Percentiles rank a stretch among this genome's conserved stretches.
Evolutionary conservation across 768 basidiomycete species (phyloP).

Genomic region (Ramaria sp.): DNA sequence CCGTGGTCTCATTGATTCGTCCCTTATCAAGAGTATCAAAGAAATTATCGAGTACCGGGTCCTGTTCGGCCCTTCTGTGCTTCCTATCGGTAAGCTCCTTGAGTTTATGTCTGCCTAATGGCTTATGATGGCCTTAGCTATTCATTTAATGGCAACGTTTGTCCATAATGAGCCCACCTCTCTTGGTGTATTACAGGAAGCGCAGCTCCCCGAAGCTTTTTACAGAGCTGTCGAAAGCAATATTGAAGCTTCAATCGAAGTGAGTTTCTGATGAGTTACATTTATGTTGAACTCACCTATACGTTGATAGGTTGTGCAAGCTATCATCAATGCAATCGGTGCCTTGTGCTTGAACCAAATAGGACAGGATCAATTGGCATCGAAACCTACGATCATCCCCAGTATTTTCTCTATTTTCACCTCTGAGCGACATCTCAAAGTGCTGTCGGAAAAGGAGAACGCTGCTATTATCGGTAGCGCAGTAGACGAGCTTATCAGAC

Average conservation of each 20-base stretch:
- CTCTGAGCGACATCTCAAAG: conserved; percentile 70
- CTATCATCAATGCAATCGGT: conserved; percentile 91
- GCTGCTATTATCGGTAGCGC: conserved; percentile 79
- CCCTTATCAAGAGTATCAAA: conserved; percentile 75
- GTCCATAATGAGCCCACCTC: conserved; percentile 99
- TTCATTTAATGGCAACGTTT: conserved; percentile 93
- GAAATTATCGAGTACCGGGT: conserved; percentile 75
- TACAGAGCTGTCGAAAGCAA: conserved; percentile 78
- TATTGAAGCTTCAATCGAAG: conserved; percentile 83
- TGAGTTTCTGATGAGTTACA: conserved; percentile 21
- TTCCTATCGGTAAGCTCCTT: conserved; percentile 60
- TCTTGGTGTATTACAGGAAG: conserved; percentile 84
- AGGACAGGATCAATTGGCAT: conserved; percentile 71
- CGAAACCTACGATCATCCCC: conserved; percentile 73
- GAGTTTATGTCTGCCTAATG: not conserved
- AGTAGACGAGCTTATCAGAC: conserved; percentile 91
- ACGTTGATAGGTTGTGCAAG: conserved; percentile 63
- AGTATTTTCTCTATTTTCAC: conserved; percentile 81
- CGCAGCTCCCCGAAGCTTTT: conserved; percentile 78
- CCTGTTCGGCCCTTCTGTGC: conserved; percentile 78
- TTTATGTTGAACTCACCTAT: not conserved
- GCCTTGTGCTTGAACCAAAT: conserved; percentile 90
- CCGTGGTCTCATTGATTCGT: conserved; percentile 86
- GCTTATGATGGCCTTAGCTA: conserved; percentile 35
- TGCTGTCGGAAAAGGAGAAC: conserved; percentile 88